Conservation (phyloP, 2,329 filamentous ascomycete species). For the Nothophaeocryptopus gaeumannii region DNA sequence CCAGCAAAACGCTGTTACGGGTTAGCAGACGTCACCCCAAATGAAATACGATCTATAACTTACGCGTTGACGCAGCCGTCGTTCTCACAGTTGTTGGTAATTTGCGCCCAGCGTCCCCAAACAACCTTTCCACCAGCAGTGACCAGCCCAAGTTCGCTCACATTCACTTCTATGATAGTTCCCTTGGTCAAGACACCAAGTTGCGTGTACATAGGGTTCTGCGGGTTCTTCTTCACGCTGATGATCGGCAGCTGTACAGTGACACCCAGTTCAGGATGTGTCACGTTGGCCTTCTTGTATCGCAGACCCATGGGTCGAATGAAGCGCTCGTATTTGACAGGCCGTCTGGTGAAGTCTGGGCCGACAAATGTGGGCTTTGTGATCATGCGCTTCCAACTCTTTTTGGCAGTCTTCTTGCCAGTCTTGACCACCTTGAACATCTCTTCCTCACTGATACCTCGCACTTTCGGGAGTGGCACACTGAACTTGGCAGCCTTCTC, state of each 20-base stretch:
- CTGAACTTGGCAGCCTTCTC: conserved; percentile 93
- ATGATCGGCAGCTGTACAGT: conserved; percentile 74
- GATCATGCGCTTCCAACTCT: conserved; percentile 70
- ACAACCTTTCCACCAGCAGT: conserved; percentile 90
- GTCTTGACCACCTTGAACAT: conserved; percentile 98
- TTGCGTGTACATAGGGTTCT: conserved; percentile 88
- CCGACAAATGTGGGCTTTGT: conserved; percentile 83
- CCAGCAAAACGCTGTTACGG: no score
- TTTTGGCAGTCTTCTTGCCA: conserved; percentile 89
- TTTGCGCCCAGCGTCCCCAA: conserved; percentile 81
- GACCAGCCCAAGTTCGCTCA: conserved; percentile 84
- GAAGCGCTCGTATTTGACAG: conserved; percentile 60
- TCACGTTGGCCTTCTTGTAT: conserved; percentile 71
- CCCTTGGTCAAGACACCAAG: conserved; percentile 86
- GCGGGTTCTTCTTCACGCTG: conserved; percentile 77
- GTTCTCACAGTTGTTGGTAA: conserved; percentile 60
- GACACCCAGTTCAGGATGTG: conserved; percentile 75
- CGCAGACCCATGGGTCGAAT: conserved; percentile 70
- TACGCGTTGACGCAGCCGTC: conserved; percentile 55
- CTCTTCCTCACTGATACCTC: conserved; percentile 91
- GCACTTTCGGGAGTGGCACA: conserved; percentile 90
- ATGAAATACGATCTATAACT: no score
- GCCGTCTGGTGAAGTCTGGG: conserved; percentile 80
- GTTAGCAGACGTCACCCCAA: no score
- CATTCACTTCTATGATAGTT: conserved; percentile 86